These are phyloP conservation scores for Mycotypha africana DNA, from an alignment of 371 early-diverging fungal genomes.

Conservation along the genomic window DNA sequence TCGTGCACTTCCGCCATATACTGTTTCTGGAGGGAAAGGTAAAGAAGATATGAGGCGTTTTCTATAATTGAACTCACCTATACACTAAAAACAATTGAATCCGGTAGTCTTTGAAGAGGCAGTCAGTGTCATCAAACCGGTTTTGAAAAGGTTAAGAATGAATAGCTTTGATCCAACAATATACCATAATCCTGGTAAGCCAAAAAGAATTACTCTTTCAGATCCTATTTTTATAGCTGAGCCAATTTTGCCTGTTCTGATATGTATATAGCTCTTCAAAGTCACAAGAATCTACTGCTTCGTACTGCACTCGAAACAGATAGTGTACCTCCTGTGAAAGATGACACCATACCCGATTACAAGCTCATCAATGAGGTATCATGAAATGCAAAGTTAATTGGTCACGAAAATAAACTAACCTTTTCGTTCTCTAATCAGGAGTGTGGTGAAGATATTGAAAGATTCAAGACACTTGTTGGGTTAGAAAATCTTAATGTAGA, in stretches of 20 bases:
- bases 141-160: neutral
- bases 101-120: no score
- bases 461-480: conserved; percentile 9
- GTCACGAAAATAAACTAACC: neutral
- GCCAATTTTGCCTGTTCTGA: no score
- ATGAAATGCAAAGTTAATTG: no score
- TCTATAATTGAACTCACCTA: no score
- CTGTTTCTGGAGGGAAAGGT: conserved; percentile 11
- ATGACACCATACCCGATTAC: conserved; percentile 10
- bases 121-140: no score
- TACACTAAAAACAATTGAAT: no score
- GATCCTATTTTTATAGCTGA: neutral
- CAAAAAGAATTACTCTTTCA: neutral
- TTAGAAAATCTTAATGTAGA: conserved; percentile 4
- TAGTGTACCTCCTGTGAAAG: conserved; percentile 1
- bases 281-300: conserved; percentile 55
- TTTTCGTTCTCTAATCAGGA: conserved; percentile 2
- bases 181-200: conserved; percentile 60
- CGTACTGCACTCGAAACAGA: conserved; percentile 46
- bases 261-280: conserved; percentile 53
- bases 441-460: conserved; percentile 6
- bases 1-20: conserved; percentile 35
- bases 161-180: conserved; percentile 33
- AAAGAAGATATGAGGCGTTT: neutral
- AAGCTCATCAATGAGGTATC: neutral